Evolutionary conservation across 2,329 filamentous ascomycete species (phyloP), one percentile per base, ranked within the genome.

Genomic region (Capronia epimyces): DNA sequence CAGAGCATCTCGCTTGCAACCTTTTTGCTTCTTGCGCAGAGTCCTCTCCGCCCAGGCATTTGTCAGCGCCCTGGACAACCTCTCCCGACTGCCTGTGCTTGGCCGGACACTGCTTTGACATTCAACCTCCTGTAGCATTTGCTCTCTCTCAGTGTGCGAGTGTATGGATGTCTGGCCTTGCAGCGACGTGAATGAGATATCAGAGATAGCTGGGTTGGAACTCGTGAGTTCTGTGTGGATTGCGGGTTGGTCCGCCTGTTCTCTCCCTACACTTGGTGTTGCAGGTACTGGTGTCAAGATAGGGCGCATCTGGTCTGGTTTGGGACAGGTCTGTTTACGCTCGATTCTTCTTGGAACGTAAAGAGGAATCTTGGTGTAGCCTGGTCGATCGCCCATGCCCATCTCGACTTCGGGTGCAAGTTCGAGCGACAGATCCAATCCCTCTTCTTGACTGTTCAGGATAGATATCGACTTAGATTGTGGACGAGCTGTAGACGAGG

Each of bases 361-460:
- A 10, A 52, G 16, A 29, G 54, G 54, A n/a, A 57, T 25, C 45
- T 57, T 57, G 31, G 16, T 45, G 31, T 52, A 53, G 15, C 41
- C 46, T 9, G 46, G 50, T 15, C 50, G 34, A 18, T 55, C 52
- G 21, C 52, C 43, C 15, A 52, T 34, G 20, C 52, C 52, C 9
- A 49, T 8, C 27, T 39, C 47, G 15, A 55, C 29, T 18, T 55
- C 48, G 12, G 48, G 52, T 8, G n/a, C 7, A 16, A 29, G 15
- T 20, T 21, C 36, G 25, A 34, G 12, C 22, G 31, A 37, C 4
- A 29, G 5, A n/a, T 34, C 5, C 31, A 15, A 34, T 10, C 15
- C 15, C 12, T 24, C 40, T 12, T 48, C 34, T 12, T 37, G 42
- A 16, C 20, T 40, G 18, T 20, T 50, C 16, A 22, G 13, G 13